Base-by-base conservation (phyloP, 192 early-diverging fungal species). In the Obelidium mucronatum region DNA sequence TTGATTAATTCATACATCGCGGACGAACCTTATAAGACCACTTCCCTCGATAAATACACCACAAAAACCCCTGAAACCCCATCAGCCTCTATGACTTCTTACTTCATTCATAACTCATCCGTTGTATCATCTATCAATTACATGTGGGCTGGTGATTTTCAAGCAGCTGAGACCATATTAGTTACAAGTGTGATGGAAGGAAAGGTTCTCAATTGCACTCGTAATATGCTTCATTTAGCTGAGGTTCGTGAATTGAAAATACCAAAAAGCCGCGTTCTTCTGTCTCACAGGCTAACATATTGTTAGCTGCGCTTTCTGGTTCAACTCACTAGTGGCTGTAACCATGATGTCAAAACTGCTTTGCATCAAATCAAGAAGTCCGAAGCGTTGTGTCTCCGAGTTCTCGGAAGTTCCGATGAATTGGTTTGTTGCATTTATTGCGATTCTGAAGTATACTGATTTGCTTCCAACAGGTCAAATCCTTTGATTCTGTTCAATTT, bases 141-240 rank as follows among this genome's bases (percentile, higher is more conserved):
- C n/a, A 67, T 67, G 66, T 67, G 66, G 66, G 51, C n/a, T 52
- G 66, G 66, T 30, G 66, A 42, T 31, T 67, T 35, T 22, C 8
- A 15, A 26, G 26, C 3, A 6, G 37, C 66, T 28, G 66, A 67
- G 31, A n/a, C 2, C 30, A 19, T 67, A 8, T 58, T 58, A 26
- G 22, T 13, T 8, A 8, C 48, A 13, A 22, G 22, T 13, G 48
- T 51, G 48, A 51, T 13, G 22, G 48, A 51, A 51, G 48, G 22
- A n/a, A n/a, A n/a, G n/a, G n/a, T n/a, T n/a, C n/a, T n/a, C 55
- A 58, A 31, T 24, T 6, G 55, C 13, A 31, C 55, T 58, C 55
- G 55, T 31, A 26, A 58, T 24, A 58, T 58, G 55, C 17, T 58
- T 5, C 55, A 58, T 58, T 58, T 58, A 31, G 6, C 30, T 8